phyloP scores from a whole-genome alignment of 1,284 basidiomycete species.

The Thelephora terrestris region DNA sequence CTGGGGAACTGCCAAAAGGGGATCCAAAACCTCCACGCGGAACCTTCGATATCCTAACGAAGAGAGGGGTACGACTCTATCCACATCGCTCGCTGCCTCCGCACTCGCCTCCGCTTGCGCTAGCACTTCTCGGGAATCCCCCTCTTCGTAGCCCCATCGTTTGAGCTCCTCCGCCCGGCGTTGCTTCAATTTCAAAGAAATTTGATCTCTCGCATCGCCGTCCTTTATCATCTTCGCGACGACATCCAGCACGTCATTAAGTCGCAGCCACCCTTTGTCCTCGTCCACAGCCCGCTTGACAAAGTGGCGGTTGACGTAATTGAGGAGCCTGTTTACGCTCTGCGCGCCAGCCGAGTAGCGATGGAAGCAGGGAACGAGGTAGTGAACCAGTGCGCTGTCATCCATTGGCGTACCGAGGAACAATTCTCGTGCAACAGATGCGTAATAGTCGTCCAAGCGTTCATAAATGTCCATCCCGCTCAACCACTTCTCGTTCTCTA shows the following conservation, averaged over 20 bases:
- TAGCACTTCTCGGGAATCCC: slow-evolving; percentile 35
- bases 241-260: slow-evolving; percentile 48
- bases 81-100: slow-evolving; percentile 57
- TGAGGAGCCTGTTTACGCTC: slow-evolving; percentile 58
- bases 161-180: slow-evolving; percentile 48
- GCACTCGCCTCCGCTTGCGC: slow-evolving; percentile 54
- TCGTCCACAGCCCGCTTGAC: slow-evolving; percentile 68
- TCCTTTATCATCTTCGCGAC: slow-evolving; percentile 42
- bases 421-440: slow-evolving; percentile 47
- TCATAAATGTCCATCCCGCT: slow-evolving; percentile 62
- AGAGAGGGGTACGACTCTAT: slow-evolving; percentile 52
- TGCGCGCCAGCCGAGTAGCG: slow-evolving; percentile 57
- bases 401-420: slow-evolving; percentile 53
- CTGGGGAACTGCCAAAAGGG: slow-evolving; percentile 55
- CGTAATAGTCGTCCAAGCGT: slow-evolving; percentile 57
- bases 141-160: slow-evolving; percentile 58
- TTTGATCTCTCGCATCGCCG: slow-evolving; percentile 45
- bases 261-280: slow-evolving; percentile 64
- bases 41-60: slow-evolving; percentile 60
- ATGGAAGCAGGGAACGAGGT: slow-evolving; percentile 58
- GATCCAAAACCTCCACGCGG: slow-evolving; percentile 59
- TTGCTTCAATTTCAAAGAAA: slow-evolving; percentile 47
- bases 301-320: slow-evolving; percentile 71
- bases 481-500: slow-evolving; percentile 9
- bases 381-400: slow-evolving; percentile 54